Conservation (phyloP, 108 stramenopile species). For the Cyclotella sp. region DNA sequence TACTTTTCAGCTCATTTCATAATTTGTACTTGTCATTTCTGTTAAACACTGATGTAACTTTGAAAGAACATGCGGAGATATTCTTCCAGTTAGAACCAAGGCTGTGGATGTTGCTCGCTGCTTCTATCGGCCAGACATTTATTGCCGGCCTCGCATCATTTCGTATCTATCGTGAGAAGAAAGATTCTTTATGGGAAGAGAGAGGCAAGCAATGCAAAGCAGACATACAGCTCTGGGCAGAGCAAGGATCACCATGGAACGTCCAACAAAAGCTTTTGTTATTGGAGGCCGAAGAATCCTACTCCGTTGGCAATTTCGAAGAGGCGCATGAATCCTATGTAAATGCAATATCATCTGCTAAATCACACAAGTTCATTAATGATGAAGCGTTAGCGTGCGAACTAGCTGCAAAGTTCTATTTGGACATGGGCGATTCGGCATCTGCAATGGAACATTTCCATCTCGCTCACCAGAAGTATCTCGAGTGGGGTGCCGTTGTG, state of each 20-base stretch:
- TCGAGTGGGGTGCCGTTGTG: constrained; percentile 19
- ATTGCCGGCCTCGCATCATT: constrained; percentile 17
- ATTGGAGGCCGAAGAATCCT: constrained; percentile 30
- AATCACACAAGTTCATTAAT: constrained; percentile 18
- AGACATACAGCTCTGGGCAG: constrained; percentile 6
- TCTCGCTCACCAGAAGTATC: constrained; percentile 22
- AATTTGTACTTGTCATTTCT: constrained; percentile 4
- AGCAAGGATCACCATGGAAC: constrained; percentile 9
- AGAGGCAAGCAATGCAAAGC: neutral
- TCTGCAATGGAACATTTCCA: constrained; percentile 11
- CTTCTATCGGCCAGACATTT: neutral
- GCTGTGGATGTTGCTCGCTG: neutral
- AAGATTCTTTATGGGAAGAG: neutral
- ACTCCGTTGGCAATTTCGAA: neutral
- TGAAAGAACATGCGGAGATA: neutral
- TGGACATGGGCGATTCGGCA: constrained; percentile 1
- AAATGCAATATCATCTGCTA: constrained; percentile 28
- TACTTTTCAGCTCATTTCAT: neutral
- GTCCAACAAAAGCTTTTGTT: constrained; percentile 28
- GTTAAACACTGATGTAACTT: neutral
- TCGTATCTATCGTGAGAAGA: constrained; percentile 17
- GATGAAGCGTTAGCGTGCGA: constrained; percentile 15
- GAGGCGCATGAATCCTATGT: constrained; percentile 4
- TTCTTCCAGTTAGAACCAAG: neutral
- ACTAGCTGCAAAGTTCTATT: constrained; percentile 25